Percentiles rank a stretch among this genome's conserved stretches.
phyloP scores from a whole-genome alignment of 495 filamentous ascomycete species.

The Pseudevernia furfuracea region DNA sequence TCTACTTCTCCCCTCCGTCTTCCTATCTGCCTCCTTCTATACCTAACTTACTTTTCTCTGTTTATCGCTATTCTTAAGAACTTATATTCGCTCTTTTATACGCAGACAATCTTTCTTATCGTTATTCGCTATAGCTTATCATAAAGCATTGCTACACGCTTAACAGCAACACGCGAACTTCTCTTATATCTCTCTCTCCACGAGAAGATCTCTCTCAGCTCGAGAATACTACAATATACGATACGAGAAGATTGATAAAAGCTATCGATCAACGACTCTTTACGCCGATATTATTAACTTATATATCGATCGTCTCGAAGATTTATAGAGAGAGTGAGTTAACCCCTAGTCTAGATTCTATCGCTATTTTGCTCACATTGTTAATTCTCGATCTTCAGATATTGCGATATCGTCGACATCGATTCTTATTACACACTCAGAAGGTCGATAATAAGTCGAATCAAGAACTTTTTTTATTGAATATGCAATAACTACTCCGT shows the following conservation, averaged over 20 bases:
- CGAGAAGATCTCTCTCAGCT: not conserved
- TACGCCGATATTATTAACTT: slow-evolving; percentile 11
- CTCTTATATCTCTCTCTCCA: not conserved
- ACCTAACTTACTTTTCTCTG: too few species aligned
- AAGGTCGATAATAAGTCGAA: not conserved
- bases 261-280: slow-evolving; percentile 9
- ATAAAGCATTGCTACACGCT: too few species aligned
- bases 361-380: not conserved
- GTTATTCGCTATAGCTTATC: not conserved
- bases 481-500: slow-evolving; percentile 13
- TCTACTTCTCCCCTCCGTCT: too few species aligned
- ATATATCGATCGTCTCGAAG: slow-evolving; percentile 9
- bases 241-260: slow-evolving; percentile 14
- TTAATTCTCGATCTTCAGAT: slow-evolving; percentile 4
- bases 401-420: slow-evolving; percentile 4
- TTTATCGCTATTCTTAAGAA: too few species aligned
- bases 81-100: too few species aligned
- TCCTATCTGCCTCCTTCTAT: too few species aligned
- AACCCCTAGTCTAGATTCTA: not conserved
- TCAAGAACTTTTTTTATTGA: slow-evolving; percentile 16
- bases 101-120: not conserved
- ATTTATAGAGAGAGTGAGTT: slow-evolving; percentile 17
- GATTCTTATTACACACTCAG: slow-evolving; percentile 3
- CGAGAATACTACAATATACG: slow-evolving; percentile 13
- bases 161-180: not conserved